Base-by-base conservation (phyloP, 2,329 filamentous ascomycete genomes). In the Calonectria hongkongensis region DNA sequence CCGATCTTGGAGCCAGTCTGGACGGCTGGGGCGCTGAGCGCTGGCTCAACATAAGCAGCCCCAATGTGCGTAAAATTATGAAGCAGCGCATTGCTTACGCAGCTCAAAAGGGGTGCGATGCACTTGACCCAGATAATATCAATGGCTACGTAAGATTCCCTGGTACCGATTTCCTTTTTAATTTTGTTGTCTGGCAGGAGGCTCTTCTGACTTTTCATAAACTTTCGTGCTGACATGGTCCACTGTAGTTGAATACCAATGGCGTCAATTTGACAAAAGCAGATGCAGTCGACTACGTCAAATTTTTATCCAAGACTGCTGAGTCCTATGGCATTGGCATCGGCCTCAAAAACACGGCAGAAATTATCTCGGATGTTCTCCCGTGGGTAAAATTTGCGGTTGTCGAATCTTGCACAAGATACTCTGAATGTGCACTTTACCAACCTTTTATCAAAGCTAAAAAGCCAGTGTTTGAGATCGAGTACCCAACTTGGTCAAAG, bases 381-480 rank as follows among this genome's bases (percentile, higher is more conserved):
- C 81, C 85, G 30, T 81, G 88, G 5, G 88, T 93, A 66, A 86
- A 93, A 77, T 95, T 93, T 83, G 88, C 87, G 6, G 92, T 95
- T 76, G 93, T 94, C 82, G 93, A 94, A 85, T 88, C 94, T 82
- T 94, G 93, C 80, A 87, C 88, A 18, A 77, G 92, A 79, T 90
- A 90, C 76, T 72, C 83, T 3, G 92, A 94, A 81, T 94, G 92
- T 79, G 83, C 84, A 39, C 87, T 83, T 1, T 94, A 91, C 80
- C 82, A 84, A 2, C 82, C 87, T 3, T 94, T 94, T 78, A 88
- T 92, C 69, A 78, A 87, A 13, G 88, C 88, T 5, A 86, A 86
- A 41, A 94, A 94, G 81, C 92, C 93, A 2, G 92, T 94, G 39
- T 94, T 94, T 80, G 90, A 94, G 80, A 93, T 94, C 74, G 93